Base-by-base conservation (phyloP, 2,329 filamentous ascomycete species). In the Orbilia oligospora region DNA sequence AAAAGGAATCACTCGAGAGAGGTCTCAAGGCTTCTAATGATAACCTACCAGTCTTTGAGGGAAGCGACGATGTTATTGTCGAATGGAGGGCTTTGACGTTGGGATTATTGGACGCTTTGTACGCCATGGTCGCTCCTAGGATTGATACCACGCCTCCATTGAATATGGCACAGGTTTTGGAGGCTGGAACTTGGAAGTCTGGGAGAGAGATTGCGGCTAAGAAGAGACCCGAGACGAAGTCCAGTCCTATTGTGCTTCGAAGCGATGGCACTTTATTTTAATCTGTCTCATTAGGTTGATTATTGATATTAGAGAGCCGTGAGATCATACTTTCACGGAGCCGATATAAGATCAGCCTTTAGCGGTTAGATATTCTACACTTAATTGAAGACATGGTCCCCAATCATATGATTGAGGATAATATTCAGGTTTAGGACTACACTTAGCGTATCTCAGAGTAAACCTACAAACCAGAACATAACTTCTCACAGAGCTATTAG, bases 111-210 rank as follows among this genome's bases (percentile, higher is more conserved):
- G 92, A 94, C 83, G 88, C 91, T 81, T 86, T 94, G 12, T 86
- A 92, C 18, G 87, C 86, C 3, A 90, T 92, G 80, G 91, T 94
- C 81, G 93, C 93, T 83, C 85, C 86, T 44, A 86, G 89, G 56
- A 85, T 97, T 65, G 90, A 89, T 71, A 85, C 97, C 2, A 86
- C 89, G 44, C 90, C 95, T 81, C 87, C 87, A 81, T 85, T 99
- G 84, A 92, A 87, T 49, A 85, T 98, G 82, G 90, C 94, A 4
- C 96, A 99, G 84, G 90, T 99, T 86, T 87, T 99, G 18, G 96
- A 98, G 85, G 96, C 95, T 10, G 96, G 96, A 66, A 97, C 93
- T 83, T 99, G 96, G 95, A 98, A 98, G 92, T 94, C 96, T 84
- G 86, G 89, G 81, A 33, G 22, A 33, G 65, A 41, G 36, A 14